These are phyloP conservation scores for Monosporascus ibericus DNA, from an alignment of 2,329 filamentous ascomycete species.

Conservation along the genomic window DNA sequence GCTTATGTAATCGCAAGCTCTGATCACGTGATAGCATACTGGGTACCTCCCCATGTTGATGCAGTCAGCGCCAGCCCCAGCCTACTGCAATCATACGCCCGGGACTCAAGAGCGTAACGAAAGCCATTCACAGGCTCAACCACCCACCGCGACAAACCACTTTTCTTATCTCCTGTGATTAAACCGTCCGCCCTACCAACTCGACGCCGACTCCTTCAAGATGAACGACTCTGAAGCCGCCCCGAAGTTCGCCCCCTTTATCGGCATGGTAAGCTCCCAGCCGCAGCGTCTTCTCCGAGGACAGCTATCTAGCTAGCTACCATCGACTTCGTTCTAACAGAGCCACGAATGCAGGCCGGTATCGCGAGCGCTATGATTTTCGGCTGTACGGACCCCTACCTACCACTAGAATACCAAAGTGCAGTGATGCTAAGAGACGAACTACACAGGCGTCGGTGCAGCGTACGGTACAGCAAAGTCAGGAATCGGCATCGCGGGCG, in stretches of 20 bases:
- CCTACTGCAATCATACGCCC: no score
- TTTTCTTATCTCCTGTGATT: not conserved
- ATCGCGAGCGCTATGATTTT: constrained; percentile 81
- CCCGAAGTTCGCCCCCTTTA: constrained; percentile 80
- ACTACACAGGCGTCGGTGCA: constrained; percentile 56
- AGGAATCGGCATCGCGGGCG: constrained; percentile 79
- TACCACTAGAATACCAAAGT: constrained; percentile 9
- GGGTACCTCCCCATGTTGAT: no score
- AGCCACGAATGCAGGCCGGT: constrained; percentile 50
- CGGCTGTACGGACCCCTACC: constrained; percentile 54
- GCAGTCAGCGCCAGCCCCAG: no score
- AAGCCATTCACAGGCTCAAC: no score
- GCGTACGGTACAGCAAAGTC: constrained; percentile 86
- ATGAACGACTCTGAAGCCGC: constrained; percentile 57
- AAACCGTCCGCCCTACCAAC: not conserved
- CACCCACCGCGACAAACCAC: no score
- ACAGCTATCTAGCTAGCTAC: no score
- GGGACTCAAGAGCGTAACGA: no score
- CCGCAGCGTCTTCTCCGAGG: no score
- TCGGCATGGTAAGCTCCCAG: constrained; percentile 67
- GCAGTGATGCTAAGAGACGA: constrained; percentile 17
- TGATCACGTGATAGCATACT: no score
- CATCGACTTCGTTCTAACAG: constrained; percentile 9
- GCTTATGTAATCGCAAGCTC: no score
- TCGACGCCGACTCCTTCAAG: constrained; percentile 13